Evolutionary conservation across 73 alveolate species (phyloP).

Genomic region (Paramecium pentaurelia): DNA sequence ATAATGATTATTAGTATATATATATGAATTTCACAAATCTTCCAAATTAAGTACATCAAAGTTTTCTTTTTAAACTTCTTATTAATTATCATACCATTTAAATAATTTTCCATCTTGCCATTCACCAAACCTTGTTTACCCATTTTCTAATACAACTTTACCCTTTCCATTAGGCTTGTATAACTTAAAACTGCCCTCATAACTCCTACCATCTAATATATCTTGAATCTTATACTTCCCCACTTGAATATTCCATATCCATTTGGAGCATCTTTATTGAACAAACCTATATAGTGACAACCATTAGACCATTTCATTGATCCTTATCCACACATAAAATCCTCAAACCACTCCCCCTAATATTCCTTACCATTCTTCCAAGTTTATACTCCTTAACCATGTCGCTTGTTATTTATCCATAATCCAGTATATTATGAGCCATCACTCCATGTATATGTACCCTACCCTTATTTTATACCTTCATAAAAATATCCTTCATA

Average conservation of each 20-base stretch:
- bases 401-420: conserved; percentile 44
- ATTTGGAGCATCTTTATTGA: background rate
- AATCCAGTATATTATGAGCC: conserved; percentile 47
- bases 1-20: background rate
- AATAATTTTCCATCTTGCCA: background rate
- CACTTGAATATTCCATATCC: conserved; percentile 16
- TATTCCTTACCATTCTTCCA: conserved; percentile 51
- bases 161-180: conserved; percentile 14
- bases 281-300: background rate
- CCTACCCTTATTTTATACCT: conserved; percentile 59
- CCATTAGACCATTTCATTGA: background rate
- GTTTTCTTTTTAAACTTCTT: background rate
- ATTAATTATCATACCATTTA: conserved; percentile 7
- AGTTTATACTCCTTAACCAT: conserved; percentile 49
- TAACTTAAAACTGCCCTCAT: background rate
- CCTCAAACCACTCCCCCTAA: conserved; percentile 67
- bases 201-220: background rate
- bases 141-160: background rate
- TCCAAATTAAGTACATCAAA: background rate
- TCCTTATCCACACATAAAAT: conserved; percentile 57
- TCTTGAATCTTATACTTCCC: background rate
- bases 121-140: conserved; percentile 12
- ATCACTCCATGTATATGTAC: conserved; percentile 34
- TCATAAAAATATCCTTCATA: conserved; percentile 53
- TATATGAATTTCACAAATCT: conserved; percentile 7